Percentiles rank a stretch among this genome's conserved stretches.
Evolutionary conservation across 768 basidiomycete species (phyloP).

Genomic region (Leccinum longicurvipes): DNA sequence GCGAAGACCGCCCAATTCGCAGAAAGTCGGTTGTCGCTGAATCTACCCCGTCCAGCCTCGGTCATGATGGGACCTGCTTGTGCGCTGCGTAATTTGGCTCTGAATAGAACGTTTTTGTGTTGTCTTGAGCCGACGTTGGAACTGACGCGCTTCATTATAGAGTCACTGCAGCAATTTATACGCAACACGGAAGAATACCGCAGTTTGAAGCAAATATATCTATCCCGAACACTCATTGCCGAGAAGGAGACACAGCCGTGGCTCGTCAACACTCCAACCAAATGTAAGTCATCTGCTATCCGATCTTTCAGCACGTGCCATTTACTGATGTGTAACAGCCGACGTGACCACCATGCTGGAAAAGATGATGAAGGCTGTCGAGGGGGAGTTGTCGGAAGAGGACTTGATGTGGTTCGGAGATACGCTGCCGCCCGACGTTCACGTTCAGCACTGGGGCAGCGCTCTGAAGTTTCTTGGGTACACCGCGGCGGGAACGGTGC

Average conservation of each 20-base stretch:
- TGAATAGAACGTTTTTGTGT: constrained; percentile 3
- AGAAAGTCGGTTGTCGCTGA: neutral
- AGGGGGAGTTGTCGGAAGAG: constrained; percentile 13
- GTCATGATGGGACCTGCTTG: constrained; percentile 26
- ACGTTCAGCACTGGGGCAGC: constrained; percentile 16
- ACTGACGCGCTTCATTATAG: neutral
- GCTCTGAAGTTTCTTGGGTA: too few species aligned
- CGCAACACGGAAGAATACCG: neutral
- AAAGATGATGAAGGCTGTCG: constrained; percentile 18
- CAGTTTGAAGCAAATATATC: neutral
- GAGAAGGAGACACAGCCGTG: neutral
- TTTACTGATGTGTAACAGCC: neutral
- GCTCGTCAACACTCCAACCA: neutral
- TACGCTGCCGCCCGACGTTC: constrained; percentile 14
- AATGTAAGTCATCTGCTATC: neutral
- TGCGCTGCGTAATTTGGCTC: constrained; percentile 18
- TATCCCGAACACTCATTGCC: neutral
- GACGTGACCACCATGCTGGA: constrained; percentile 16
- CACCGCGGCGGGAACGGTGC: too few species aligned
- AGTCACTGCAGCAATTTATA: neutral
- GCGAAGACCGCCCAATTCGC: neutral
- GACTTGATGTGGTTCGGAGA: constrained; percentile 17
- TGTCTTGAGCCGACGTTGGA: neutral
- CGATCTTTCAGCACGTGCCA: neutral
- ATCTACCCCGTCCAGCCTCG: constrained; percentile 6